These are phyloP conservation scores for Pichia membranifaciens DNA, from an alignment of 805 yeast genomes.

Conservation along the genomic window DNA sequence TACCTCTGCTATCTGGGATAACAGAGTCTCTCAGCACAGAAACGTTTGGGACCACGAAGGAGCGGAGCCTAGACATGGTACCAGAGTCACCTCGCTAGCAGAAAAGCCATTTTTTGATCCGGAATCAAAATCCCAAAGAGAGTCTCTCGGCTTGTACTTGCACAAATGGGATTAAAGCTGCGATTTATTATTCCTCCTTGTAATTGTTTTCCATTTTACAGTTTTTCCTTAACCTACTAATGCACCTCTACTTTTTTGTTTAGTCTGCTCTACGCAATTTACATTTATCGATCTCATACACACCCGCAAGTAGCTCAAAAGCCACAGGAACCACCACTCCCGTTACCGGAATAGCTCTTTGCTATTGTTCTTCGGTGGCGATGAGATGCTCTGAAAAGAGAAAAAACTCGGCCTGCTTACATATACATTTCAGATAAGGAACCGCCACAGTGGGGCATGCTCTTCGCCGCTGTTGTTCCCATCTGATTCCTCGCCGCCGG, in stretches of 20 bases:
- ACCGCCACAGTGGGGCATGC: no score
- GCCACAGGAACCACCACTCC: background rate
- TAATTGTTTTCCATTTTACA: background rate
- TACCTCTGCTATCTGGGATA: slow-evolving; percentile 46
- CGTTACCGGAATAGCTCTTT: background rate
- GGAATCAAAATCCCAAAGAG: slow-evolving; percentile 45
- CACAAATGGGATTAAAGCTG: slow-evolving; percentile 7
- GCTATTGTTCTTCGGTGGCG: no score
- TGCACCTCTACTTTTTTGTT: no score
- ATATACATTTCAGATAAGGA: no score
- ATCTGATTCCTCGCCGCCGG: no score
- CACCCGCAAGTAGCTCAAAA: background rate
- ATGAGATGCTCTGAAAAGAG: no score
- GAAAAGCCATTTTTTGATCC: slow-evolving; percentile 49
- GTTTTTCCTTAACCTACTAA: no score
- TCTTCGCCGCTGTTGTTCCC: no score
- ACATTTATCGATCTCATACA: background rate
- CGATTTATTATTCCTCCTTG: background rate
- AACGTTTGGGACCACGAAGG: slow-evolving; percentile 40
- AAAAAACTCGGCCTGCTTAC: no score
- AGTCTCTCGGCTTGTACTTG: slow-evolving; percentile 37
- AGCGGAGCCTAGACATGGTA: slow-evolving; percentile 43
- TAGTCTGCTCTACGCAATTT: no score
- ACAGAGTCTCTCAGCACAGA: slow-evolving; percentile 40
- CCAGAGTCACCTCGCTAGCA: slow-evolving; percentile 49